Base-by-base conservation (phyloP, 176 grass and related monocot genomes). In the Musa troglodytarum region DNA sequence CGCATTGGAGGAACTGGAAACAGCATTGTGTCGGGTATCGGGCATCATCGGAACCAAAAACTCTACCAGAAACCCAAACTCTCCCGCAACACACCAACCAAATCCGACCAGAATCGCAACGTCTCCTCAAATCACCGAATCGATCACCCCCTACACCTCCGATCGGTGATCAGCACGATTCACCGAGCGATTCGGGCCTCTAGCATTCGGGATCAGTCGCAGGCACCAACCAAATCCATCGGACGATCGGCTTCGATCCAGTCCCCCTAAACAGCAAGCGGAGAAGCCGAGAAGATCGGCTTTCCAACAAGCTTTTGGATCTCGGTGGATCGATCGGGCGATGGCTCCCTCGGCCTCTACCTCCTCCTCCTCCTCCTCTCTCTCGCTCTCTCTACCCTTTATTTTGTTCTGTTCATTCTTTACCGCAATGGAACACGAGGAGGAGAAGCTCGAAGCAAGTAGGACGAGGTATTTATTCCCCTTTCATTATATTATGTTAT, bases 21-120 rank as follows among this genome's bases (percentile, higher is more conserved):
- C 65, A 34, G 65, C 77, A 78, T 78, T 58, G 65, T 54, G 52
- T 12, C 51, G 26, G 22, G 21, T 49, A 53, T 74, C 71, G 52
- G 71, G 71, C 71, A 74, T 74, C 71, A 54, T 69, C 43, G 67
- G 49, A 15, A 15, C 28, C 16, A 12, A 69, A 69, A 69, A 50
- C 67, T 34, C 23, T 8, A 69, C 67, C 19, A 50, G 9, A 6
- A 19, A 34, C 16, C 50, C 34, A 69, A 50, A 69, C 67, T 69
- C 66, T 49, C 29, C 28, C 67, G 16, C 67, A 1, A 50, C 15
- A 50, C 67, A 69, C 67, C 67, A 17, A 50, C 25, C 15, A 69
- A 69, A 69, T 69, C 67, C 34, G 10, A 69, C 67, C 29, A 50
- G 11, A 50, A 50, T 15, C 9, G 23, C 34, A 20, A 50, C 67